Base-by-base conservation (phyloP, 768 basidiomycete genomes). In the Pulveroboletus frians region DNA sequence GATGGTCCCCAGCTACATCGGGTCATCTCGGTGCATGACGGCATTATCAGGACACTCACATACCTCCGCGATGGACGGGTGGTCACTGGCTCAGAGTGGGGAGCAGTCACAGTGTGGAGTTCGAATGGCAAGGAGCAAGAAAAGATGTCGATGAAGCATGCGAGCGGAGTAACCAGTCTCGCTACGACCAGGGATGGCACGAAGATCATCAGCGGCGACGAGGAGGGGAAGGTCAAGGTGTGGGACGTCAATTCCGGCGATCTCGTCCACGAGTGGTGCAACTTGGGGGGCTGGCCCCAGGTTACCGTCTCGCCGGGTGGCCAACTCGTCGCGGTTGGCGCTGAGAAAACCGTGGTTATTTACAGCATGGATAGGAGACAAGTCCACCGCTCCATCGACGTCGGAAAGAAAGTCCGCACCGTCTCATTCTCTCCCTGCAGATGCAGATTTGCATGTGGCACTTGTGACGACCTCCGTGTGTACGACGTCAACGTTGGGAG, bases 61-160 rank as follows among this genome's bases (percentile, higher is more conserved):
- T 57, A 21, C 30, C 29, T 52, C 15, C 45, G 46, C 29, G 43
- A 30, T 9, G 30, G 43, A 13, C 52, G 35, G 3, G n/a, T 53
- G n/a, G 52, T 42, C 4, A 36, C 35, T 17, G 17, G 9, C 9
- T 18, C 4, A 4, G 8, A 26, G 3, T 17, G 8, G 7, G n/a
- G 35, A 17, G 17, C 9, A 9, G 17, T 35, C n/a, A 35, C 10
- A 9, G 17, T 35, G 9, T 35, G 35, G 35, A 8, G 15, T 34
- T 34, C n/a, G 32, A 9, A 34, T 5, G 7, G 0, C 1, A 6
- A 26, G 23, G 23, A 26, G 23, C 3, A 26, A 26, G 5, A 26
- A 26, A 6, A 6, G 23, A 26, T 26, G 13, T 37, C 10, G 9
- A 18, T 37, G 36, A 5, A 18, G 36, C 36, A 37, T 10, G 11